Evolutionary conservation across 2,329 filamentous ascomycete genomes (phyloP).

Genomic region (Colletotrichum eremochloae): DNA sequence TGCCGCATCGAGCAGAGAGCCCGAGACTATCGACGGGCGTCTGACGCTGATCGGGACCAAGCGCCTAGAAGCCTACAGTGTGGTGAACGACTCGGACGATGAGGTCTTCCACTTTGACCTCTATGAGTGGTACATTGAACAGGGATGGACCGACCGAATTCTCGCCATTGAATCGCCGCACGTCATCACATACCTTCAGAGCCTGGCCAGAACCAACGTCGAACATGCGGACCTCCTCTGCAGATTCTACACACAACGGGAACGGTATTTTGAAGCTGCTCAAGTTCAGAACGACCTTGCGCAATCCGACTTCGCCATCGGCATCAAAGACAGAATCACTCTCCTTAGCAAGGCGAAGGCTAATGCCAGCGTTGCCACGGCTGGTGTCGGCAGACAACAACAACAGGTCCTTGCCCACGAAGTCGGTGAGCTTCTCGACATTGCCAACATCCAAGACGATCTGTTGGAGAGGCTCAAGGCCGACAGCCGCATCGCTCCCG

Average conservation of each 20-base stretch:
- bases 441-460: constrained; percentile 96
- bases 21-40: constrained; percentile 82
- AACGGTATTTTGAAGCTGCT: constrained; percentile 88
- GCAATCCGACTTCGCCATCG: constrained; percentile 82
- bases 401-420: constrained; percentile 89
- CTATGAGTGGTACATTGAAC: constrained; percentile 96
- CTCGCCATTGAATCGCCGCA: constrained; percentile 87
- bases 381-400: constrained; percentile 81
- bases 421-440: constrained; percentile 87
- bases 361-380: constrained; percentile 87
- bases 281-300: constrained; percentile 87
- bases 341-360: constrained; percentile 92
- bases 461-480: constrained; percentile 81
- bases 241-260: constrained; percentile 89
- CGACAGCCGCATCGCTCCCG: constrained; percentile 76
- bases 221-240: constrained; percentile 91
- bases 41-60: constrained; percentile 82
- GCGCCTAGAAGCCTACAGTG: constrained; percentile 87
- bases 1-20: constrained; percentile 74
- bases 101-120: constrained; percentile 95
- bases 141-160: constrained; percentile 87
- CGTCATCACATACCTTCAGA: constrained; percentile 87
- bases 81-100: constrained; percentile 89
- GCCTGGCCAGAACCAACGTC: constrained; percentile 78
- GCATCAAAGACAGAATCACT: constrained; percentile 88